Percentiles rank a stretch among this genome's conserved stretches.
Conservation (phyloP, 495 filamentous ascomycete genomes). For the Aspergillus ellipticus region DNA sequence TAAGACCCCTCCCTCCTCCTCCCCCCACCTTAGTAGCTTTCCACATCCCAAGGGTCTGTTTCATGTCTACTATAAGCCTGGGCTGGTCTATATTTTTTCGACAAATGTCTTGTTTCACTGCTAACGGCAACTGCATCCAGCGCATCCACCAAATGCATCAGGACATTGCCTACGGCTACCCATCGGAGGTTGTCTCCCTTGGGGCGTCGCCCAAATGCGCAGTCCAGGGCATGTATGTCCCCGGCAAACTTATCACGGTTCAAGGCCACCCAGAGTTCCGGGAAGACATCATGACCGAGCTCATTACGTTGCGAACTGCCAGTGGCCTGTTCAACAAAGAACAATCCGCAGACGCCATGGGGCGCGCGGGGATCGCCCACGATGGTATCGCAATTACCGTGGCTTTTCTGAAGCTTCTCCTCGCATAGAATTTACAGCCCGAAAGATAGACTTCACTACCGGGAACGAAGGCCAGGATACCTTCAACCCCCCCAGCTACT, state of each 20-base stretch:
- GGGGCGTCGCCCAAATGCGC: slow-evolving; percentile 63
- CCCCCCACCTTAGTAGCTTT: no score
- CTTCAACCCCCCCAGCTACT: no score
- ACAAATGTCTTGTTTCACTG: not conserved
- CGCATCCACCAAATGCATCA: slow-evolving; percentile 86
- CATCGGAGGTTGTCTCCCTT: slow-evolving; percentile 57
- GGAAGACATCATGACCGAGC: slow-evolving; percentile 65
- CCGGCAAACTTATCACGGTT: slow-evolving; percentile 65
- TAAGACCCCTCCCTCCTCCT: slow-evolving; percentile 35
- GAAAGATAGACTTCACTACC: not conserved
- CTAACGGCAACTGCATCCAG: slow-evolving; percentile 39
- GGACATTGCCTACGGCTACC: slow-evolving; percentile 68
- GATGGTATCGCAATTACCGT: slow-evolving; percentile 69
- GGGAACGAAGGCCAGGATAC: not conserved
- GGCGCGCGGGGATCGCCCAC: slow-evolving; percentile 59
- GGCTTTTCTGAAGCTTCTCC: slow-evolving; percentile 71
- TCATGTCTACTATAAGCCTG: no score
- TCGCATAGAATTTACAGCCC: slow-evolving; percentile 18
- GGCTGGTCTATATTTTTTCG: not conserved
- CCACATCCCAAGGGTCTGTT: not conserved
- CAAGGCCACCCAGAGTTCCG: slow-evolving; percentile 94
- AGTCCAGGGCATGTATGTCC: slow-evolving; percentile 78
- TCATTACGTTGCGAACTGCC: slow-evolving; percentile 57
- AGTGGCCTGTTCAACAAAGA: slow-evolving; percentile 64
- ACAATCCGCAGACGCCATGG: slow-evolving; percentile 61